Percentiles rank a stretch among this genome's conserved stretches.
Conservation (phyloP, 208 protist genomes). For the Wallacemonas collosoma region DNA sequence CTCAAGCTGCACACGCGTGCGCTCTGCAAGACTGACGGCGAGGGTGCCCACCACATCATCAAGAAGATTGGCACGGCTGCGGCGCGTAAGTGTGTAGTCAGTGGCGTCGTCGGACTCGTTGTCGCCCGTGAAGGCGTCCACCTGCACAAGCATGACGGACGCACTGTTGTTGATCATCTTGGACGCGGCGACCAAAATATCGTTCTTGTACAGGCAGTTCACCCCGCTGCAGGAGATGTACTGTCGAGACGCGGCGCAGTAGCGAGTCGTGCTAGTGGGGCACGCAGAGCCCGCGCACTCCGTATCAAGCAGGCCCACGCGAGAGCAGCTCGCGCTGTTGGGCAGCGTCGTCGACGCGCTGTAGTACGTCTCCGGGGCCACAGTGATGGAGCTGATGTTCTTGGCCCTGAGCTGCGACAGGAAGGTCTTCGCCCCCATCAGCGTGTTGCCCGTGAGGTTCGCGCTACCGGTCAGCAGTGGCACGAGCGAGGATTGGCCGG, state of each 20-base stretch:
- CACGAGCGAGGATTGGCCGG: constrained; percentile 29
- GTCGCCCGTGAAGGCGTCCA: constrained; percentile 20
- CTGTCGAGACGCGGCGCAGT: constrained; percentile 62
- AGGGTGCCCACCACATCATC: constrained; percentile 63
- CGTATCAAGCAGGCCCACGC: constrained; percentile 59
- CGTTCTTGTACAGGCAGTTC: constrained; percentile 49
- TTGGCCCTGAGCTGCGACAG: constrained; percentile 42
- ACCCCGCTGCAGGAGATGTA: constrained; percentile 48
- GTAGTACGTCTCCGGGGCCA: constrained; percentile 57
- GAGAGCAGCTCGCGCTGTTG: constrained; percentile 21
- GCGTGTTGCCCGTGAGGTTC: constrained; percentile 21
- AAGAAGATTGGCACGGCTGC: constrained; percentile 70
- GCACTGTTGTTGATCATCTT: constrained; percentile 38
- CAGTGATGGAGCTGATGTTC: constrained; percentile 38
- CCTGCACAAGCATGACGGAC: constrained; percentile 67
- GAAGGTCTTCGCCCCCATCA: constrained; percentile 44
- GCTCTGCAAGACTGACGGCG: constrained; percentile 40
- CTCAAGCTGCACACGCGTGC: constrained; percentile 39
- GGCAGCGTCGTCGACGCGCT: constrained; percentile 22
- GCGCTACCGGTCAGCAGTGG: constrained; percentile 59
- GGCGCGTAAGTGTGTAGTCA: constrained; percentile 26
- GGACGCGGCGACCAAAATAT: constrained; percentile 42
- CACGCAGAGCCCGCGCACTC: constrained; percentile 50
- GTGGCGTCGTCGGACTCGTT: constrained; percentile 2
- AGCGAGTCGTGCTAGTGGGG: constrained; percentile 31